Evolutionary conservation across 371 early-diverging fungal genomes (phyloP), one percentile per base, ranked within the genome.

Genomic region (Apophysomyces sp.): DNA sequence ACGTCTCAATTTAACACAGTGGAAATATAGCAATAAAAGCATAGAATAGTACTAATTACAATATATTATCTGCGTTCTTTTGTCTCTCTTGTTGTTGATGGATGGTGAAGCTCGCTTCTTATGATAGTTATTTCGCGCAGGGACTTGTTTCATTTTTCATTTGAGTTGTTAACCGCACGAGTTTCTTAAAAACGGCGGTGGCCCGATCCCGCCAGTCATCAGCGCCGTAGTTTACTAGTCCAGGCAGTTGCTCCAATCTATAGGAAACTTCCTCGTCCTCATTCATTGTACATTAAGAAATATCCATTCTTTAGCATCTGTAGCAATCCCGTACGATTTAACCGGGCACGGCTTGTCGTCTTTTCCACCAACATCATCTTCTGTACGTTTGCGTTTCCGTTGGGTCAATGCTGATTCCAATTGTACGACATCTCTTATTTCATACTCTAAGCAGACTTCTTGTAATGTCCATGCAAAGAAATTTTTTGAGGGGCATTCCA

Each of bases 371-470:
- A 15, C 57, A 40, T 56, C 57, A 13, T 56, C 37, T 13, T 3
- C 27, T 56, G 36, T 27, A 36, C 34, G 57, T 36, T 56, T 56
- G 57, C 57, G 18, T 40, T 56, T 56, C 26, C 57, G 9, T 9
- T 15, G 27, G 57, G 34, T 56, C 57, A 24, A 27, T 34, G 36
- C 34, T 32, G 34, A 29, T 34, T 56, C 57, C 8, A 34, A 40
- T 27, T 56, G 34, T 24, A 32, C 2, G 2, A 40, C 36, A 44
- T 44, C 21, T 44, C 5, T 44, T 44, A 44, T n/a, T 21, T 21
- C 44, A 2, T 44, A 44, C 21, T 44, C 44, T 18, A 44, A 8
- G 44, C 44, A 18, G 21, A 44, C 21, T 44, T 44, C 21, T 44
- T 44, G 21, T 21, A 44, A 44, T 44, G 44, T 44, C 44, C 44